A percentile compares a stretch with the other conserved stretches of the same genome.
Conservation (phyloP, 345 rosid species). For the rapeseed (Brassica napus) region DNA sequence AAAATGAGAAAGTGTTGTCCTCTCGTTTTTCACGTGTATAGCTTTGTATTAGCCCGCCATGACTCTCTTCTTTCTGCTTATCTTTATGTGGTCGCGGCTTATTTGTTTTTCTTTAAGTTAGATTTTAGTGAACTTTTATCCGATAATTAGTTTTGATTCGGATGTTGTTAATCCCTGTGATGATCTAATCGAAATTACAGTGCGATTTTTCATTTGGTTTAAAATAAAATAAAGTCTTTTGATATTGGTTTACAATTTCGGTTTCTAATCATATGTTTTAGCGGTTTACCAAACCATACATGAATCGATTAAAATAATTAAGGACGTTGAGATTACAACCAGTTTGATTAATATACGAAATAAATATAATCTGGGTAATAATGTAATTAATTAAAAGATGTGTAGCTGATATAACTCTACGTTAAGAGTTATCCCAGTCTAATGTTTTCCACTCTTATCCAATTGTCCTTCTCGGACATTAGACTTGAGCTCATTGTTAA, state of each 20-base stretch:
- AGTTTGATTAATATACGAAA: neutral
- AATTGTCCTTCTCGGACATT: constrained; percentile 9
- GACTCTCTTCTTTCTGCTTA: constrained; percentile 10
- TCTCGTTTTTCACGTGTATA: constrained; percentile 15
- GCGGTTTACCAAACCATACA: neutral
- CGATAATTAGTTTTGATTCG: constrained; percentile 22
- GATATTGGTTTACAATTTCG: constrained; percentile 1
- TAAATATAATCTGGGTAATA: neutral
- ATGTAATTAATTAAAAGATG: neutral
- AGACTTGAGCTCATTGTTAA: constrained; percentile 28
- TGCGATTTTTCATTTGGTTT: constrained; percentile 28
- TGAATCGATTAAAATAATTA: neutral
- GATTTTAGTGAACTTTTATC: constrained; percentile 28
- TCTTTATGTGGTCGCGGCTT: constrained; percentile 37
- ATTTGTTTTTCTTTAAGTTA: constrained; percentile 1
- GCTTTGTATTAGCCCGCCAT: constrained; percentile 38
- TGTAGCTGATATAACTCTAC: neutral
- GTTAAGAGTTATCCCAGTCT: constrained; percentile 12
- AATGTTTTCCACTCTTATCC: constrained; percentile 20
- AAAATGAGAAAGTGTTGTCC: neutral
- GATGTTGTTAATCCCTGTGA: constrained; percentile 41
- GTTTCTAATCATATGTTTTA: neutral
- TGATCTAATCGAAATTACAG: constrained; percentile 27
- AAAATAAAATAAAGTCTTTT: neutral
- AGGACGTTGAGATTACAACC: neutral